Base-by-base conservation (phyloP, 192 early-diverging fungal genomes). In the Coemansia sp. region DNA sequence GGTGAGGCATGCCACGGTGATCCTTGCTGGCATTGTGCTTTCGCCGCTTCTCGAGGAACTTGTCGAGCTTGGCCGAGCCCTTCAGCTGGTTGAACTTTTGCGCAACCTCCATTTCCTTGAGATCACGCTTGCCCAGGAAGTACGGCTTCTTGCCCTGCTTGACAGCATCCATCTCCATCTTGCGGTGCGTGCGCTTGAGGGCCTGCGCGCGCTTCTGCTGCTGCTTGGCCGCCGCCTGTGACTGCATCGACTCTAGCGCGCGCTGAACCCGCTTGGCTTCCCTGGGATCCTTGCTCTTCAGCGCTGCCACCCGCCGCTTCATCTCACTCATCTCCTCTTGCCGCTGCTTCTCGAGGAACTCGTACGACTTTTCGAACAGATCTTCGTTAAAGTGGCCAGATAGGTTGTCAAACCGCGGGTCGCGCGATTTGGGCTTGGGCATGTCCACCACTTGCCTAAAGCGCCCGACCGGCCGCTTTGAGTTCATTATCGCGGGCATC, bases 21-120 rank as follows among this genome's bases (percentile, higher is more conserved):
- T 97, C 91, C 65, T 91, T 95, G 12, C 84, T 72, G 5, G 93
- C 87, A 60, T 99, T 97, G 60, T 84, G 83, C 81, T 99, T 95
- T 60, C 96, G 81, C 58, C 89, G 81, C 81, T 95, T 94, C 59
- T 99, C 94, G 55, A 97, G 70, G 27, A 89, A 79, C 39, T 85
- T 87, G 29, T 97, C 91, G 41, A 99, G 55, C 54, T 80, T 80
- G 38, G 90, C 85, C 20, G 81, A 80, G 29, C 82, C 83, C 65
- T 80, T 77, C 19, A 93, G 64, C 47, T 83, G 63, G 36, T 88
- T 81, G 81, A 88, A 96, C 70, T 89, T 92, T 41, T 95, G 89
- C 35, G 90, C 80, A 52, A 93, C 65, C 65, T 91, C 90, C 40
- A 94, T 53, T 52, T 91, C 89, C 80, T 92, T 69, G 15, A 80